Evolutionary conservation across 768 basidiomycete species (phyloP).

Genomic region (Cyathus striatus): DNA sequence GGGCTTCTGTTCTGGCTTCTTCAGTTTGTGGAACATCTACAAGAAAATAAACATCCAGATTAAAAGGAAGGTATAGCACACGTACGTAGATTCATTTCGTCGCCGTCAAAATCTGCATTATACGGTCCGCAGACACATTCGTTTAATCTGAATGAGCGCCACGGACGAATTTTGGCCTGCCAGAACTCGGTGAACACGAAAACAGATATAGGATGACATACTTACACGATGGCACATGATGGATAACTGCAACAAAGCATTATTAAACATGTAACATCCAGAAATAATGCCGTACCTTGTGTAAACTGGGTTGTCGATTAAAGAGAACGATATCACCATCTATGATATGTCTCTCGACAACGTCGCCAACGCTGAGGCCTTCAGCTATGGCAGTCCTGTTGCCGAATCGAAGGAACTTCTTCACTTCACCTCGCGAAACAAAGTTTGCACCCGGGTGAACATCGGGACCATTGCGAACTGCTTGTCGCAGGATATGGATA

Average conservation of each 20-base stretch:
- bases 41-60: no score
- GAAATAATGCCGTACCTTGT: slow-evolving; percentile 54
- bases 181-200: slow-evolving; percentile 1
- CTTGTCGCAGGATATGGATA: slow-evolving; percentile 66
- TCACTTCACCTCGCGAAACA: slow-evolving; percentile 77
- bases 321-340: slow-evolving; percentile 97
- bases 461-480: slow-evolving; percentile 85
- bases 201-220: slow-evolving; percentile 1
- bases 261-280: neutral
- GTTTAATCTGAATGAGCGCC: slow-evolving; percentile 95
- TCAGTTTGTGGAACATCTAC: slow-evolving; percentile 98
- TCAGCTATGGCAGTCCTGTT: slow-evolving; percentile 79
- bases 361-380: slow-evolving; percentile 78
- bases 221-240: slow-evolving; percentile 97
- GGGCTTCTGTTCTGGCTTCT: slow-evolving; percentile 94
- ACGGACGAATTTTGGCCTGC: slow-evolving; percentile 87
- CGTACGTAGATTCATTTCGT: slow-evolving; percentile 99
- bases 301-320: slow-evolving; percentile 97
- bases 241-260: slow-evolving; percentile 59
- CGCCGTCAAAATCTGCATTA: slow-evolving; percentile 99
- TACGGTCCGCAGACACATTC: slow-evolving; percentile 99
- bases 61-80: no score
- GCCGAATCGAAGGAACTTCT: slow-evolving; percentile 88
- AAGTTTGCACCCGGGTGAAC: slow-evolving; percentile 95
- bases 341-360: slow-evolving; percentile 90